phyloP scores from a whole-genome alignment of 2,329 filamentous ascomycete species.

The Metarhizium brunneum region DNA sequence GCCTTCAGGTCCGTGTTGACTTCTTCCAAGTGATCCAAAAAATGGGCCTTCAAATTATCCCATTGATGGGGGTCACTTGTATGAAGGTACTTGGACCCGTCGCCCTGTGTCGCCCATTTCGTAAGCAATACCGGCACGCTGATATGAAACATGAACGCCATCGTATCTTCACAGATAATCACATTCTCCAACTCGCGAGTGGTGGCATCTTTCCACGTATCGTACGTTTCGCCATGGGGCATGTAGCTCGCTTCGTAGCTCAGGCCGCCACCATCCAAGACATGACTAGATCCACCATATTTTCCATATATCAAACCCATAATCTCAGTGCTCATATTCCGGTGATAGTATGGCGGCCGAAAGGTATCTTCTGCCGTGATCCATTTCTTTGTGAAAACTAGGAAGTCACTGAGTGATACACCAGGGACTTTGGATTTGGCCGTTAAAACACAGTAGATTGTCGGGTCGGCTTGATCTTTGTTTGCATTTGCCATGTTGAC shows the following conservation, averaged over 20 bases:
- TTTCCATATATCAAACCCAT: slow-evolving; percentile 40
- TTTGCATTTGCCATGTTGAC: slow-evolving; percentile 49
- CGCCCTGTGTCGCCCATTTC: slow-evolving; percentile 14
- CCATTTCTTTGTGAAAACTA: slow-evolving; percentile 60
- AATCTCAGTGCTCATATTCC: slow-evolving; percentile 48
- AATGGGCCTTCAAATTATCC: slow-evolving; percentile 16
- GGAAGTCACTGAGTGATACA: slow-evolving; percentile 52
- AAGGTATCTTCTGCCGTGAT: slow-evolving; percentile 53
- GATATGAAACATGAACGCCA: slow-evolving; percentile 39
- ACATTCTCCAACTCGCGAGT: slow-evolving; percentile 16
- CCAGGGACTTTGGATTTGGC: slow-evolving; percentile 43
- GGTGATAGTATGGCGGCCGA: slow-evolving; percentile 57
- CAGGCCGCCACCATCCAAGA: slow-evolving; percentile 19
- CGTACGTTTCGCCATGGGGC: slow-evolving; percentile 25
- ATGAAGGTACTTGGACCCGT: slow-evolving; percentile 11
- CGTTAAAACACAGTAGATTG: slow-evolving; percentile 56
- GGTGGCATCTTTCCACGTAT: slow-evolving; percentile 18
- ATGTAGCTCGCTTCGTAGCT: slow-evolving; percentile 25
- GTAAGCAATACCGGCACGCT: slow-evolving; percentile 15
- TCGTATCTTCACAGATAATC: slow-evolving; percentile 12
- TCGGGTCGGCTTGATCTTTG: slow-evolving; percentile 58
- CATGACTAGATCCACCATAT: slow-evolving; percentile 20
- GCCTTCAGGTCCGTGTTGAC: slow-evolving; percentile 14
- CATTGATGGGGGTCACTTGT: slow-evolving; percentile 11
- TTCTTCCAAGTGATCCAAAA: slow-evolving; percentile 17